Percentiles rank a stretch among this genome's conserved stretches.
Conservation (phyloP, 75 land plant genomes). For the Pseudotsuga menziesii region DNA sequence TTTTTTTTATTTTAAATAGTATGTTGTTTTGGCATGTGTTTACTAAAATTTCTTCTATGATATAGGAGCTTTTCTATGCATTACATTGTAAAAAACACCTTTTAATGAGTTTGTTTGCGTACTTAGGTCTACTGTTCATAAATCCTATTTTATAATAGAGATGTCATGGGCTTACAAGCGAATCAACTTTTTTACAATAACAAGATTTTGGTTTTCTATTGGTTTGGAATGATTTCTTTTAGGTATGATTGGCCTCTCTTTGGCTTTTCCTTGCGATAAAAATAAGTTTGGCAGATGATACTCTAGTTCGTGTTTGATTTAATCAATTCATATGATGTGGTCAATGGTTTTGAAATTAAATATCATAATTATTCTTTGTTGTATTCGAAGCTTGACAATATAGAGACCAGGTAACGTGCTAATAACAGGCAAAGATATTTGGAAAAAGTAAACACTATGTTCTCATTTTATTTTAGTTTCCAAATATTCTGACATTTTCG, state of each 20-base stretch:
- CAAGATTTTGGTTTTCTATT: background rate
- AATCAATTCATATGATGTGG: background rate
- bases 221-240: background rate
- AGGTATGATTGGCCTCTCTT: background rate
- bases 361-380: background rate
- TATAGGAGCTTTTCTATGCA: background rate
- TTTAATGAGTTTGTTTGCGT: background rate
- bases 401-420: background rate
- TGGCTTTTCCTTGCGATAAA: background rate
- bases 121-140: background rate
- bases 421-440: no score
- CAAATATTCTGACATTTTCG: background rate
- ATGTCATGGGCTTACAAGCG: background rate
- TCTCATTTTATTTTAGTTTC: background rate
- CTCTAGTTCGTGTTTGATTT: background rate
- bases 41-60: background rate
- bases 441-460: no score
- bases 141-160: background rate
- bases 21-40: background rate
- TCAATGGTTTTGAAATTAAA: background rate
- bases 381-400: background rate
- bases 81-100: background rate
- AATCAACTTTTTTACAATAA: background rate
- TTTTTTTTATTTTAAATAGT: background rate
- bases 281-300: background rate